Evolutionary conservation across 2,329 filamentous ascomycete species (phyloP).

Genomic region (Pseudogymnoascus sp.): DNA sequence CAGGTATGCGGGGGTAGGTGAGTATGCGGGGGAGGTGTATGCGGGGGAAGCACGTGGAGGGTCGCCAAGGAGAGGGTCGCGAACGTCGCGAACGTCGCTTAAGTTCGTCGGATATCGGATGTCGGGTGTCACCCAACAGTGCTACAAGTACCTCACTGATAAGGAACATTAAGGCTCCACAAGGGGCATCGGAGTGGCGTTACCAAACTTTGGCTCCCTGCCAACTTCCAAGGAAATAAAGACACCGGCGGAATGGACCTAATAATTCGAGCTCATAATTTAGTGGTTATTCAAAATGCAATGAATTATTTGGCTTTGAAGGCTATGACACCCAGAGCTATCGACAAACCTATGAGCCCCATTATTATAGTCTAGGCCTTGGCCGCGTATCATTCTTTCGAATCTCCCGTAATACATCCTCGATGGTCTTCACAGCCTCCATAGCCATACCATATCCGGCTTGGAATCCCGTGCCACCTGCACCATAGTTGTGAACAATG

Average conservation of each 20-base stretch:
- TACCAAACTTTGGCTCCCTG: not conserved
- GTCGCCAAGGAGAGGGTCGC: not conserved
- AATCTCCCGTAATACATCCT: conserved; percentile 23
- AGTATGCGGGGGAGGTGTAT: not conserved
- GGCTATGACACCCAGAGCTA: not conserved
- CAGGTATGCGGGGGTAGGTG: not conserved
- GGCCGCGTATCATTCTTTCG: conserved; percentile 5
- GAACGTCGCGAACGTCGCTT: not conserved
- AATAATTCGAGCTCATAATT: not conserved
- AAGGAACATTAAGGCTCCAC: not conserved
- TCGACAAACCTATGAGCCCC: not conserved
- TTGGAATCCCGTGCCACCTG: conserved; percentile 38
- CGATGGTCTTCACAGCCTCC: conserved; percentile 28
- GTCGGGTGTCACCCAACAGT: not conserved
- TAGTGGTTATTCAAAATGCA: not conserved
- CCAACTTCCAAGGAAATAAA: not conserved
- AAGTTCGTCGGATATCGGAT: not conserved
- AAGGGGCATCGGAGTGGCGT: not conserved
- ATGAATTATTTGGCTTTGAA: not conserved
- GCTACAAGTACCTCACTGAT: not conserved
- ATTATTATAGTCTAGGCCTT: not conserved
- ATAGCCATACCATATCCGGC: conserved; percentile 35
- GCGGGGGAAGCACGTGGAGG: not conserved
- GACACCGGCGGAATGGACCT: not conserved
- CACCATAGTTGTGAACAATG: conserved; percentile 38